These are phyloP conservation scores for Clavispora phyllophila DNA, from an alignment of 805 yeast species.

Conservation along the genomic window DNA sequence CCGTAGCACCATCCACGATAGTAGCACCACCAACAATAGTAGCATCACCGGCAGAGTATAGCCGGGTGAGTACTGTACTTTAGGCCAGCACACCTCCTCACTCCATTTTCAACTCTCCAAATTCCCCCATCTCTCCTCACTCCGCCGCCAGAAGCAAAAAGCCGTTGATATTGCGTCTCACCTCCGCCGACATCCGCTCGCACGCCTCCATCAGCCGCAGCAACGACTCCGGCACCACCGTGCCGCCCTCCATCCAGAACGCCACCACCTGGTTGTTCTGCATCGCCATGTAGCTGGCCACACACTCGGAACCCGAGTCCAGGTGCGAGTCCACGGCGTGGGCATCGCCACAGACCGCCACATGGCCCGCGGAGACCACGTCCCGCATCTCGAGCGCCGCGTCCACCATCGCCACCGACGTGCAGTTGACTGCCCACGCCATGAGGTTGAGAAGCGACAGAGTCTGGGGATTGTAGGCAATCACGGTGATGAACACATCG, in stretches of 20 bases:
- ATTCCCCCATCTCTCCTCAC: no score
- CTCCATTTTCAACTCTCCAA: no score
- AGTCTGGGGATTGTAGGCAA: constrained; percentile 37
- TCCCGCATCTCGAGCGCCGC: constrained; percentile 80
- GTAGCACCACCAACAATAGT: no score
- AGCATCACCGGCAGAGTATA: no score
- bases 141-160: constrained; percentile 26
- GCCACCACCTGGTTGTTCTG: constrained; percentile 57
- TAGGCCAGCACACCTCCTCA: not conserved
- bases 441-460: constrained; percentile 32
- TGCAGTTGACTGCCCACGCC: constrained; percentile 54
- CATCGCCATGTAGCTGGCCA: constrained; percentile 50
- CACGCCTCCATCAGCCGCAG: constrained; percentile 39
- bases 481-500: constrained; percentile 66
- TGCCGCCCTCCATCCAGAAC: constrained; percentile 42
- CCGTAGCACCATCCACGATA: no score
- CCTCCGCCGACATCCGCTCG: constrained; percentile 35
- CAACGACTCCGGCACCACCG: constrained; percentile 19
- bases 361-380: constrained; percentile 63
- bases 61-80: no score
- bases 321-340: constrained; percentile 10
- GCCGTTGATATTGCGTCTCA: constrained; percentile 42
- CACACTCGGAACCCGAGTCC: constrained; percentile 10
- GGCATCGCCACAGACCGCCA: constrained; percentile 14
- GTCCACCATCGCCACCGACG: constrained; percentile 74